Evolutionary conservation across 2,329 filamentous ascomycete species (phyloP).

Genomic region (Zymoseptoria pseudotritici): DNA sequence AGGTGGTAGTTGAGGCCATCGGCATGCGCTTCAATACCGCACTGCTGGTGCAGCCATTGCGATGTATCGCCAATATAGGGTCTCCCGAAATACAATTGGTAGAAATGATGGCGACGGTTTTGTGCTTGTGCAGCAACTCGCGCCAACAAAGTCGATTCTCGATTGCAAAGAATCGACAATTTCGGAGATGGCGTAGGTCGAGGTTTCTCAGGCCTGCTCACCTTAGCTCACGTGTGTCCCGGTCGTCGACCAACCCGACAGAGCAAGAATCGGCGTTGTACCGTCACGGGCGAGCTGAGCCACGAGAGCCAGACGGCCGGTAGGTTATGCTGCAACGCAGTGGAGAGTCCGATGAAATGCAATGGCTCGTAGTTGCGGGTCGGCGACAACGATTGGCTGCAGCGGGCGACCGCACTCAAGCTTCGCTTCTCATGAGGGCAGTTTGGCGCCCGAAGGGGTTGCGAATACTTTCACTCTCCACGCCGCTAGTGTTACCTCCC

Average conservation of each 20-base stretch:
- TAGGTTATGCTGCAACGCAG: neutral
- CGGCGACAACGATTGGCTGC: neutral
- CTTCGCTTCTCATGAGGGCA: neutral
- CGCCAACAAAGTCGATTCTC: constrained; percentile 14
- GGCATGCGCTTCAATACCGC: neutral
- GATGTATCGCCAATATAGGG: constrained; percentile 23
- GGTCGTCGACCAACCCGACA: neutral
- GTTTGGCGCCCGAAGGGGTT: neutral
- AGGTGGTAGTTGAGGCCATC: neutral
- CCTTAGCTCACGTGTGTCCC: neutral
- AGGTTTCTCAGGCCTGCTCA: neutral
- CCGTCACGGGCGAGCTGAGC: constrained; percentile 15
- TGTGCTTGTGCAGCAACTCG: constrained; percentile 22
- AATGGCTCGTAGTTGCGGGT: neutral
- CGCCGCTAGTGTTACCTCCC: neutral
- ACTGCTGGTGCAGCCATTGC: constrained; percentile 13
- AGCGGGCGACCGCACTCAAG: neutral
- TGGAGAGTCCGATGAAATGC: neutral
- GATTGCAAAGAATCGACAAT: constrained; percentile 8
- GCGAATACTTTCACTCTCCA: neutral
- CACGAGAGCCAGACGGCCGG: neutral
- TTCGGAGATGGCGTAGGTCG: constrained; percentile 8
- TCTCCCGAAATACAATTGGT: constrained; percentile 25
- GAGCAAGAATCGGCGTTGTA: constrained; percentile 13
- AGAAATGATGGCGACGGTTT: constrained; percentile 22